Percentiles rank a stretch among this genome's conserved stretches.
These are phyloP conservation scores for Stephanodiscus minutulus DNA, from an alignment of 108 stramenopile genomes.

Conservation along the genomic window DNA sequence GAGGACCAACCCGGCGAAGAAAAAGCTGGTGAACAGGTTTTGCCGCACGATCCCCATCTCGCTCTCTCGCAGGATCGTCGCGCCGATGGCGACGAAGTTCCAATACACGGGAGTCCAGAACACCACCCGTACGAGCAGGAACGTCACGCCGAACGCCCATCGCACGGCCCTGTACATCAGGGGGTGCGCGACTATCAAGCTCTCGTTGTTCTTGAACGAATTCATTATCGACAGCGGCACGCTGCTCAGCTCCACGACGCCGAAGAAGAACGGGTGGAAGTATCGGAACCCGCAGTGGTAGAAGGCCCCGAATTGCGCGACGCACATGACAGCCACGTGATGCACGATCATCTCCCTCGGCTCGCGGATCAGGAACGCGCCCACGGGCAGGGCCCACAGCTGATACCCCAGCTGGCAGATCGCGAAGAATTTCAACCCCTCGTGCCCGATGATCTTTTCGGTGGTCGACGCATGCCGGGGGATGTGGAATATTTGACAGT, in stretches of 20 bases:
- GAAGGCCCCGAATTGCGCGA: conserved; percentile 44
- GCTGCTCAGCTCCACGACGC: conserved; percentile 62
- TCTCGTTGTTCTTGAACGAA: conserved; percentile 63
- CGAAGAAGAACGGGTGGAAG: conserved; percentile 62
- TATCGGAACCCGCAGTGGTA: conserved; percentile 65
- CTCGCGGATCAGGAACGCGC: conserved; percentile 58
- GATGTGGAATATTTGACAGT: conserved; percentile 41
- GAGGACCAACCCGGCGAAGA: conserved; percentile 22
- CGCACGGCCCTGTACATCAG: conserved; percentile 25
- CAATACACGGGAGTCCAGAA: conserved; percentile 45
- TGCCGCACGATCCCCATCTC: conserved; percentile 4
- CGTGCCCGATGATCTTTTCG: conserved; percentile 44
- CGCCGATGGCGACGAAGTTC: conserved; percentile 28
- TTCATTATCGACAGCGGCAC: conserved; percentile 74
- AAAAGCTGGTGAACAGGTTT: conserved; percentile 21
- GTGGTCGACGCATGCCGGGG: conserved; percentile 22
- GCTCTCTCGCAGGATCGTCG: conserved; percentile 27
- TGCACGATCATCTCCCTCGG: conserved; percentile 65
- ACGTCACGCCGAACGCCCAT: conserved; percentile 33
- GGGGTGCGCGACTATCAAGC: conserved; percentile 47
- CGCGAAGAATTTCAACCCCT: conserved; percentile 49
- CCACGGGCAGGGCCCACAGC: conserved; percentile 73
- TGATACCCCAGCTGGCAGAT: conserved; percentile 73
- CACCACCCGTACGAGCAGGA: conserved; percentile 39
- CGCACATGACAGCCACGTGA: conserved; percentile 67